phyloP scores from a whole-genome alignment of 2,329 filamentous ascomycete species.

The Diaporthe citrichinensis region DNA sequence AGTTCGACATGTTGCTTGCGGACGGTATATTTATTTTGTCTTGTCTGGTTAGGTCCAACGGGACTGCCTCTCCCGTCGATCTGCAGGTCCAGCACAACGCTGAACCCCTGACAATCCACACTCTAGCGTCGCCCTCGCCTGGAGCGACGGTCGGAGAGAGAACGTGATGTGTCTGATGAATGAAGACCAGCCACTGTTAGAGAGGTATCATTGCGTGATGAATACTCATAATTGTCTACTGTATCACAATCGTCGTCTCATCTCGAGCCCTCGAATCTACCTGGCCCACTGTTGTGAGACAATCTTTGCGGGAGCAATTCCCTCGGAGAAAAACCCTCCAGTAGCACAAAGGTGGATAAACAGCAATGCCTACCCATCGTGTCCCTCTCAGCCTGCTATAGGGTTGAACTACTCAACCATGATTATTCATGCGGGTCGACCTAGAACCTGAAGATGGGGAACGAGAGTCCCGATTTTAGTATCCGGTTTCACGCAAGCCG shows the following conservation, averaged over 20 bases:
- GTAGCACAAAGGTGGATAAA: neutral
- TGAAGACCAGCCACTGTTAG: neutral
- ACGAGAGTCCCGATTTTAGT: neutral
- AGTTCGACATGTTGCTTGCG: neutral
- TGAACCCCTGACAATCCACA: constrained; percentile 20
- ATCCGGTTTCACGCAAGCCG: neutral
- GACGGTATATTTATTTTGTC: neutral
- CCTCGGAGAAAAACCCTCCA: neutral
- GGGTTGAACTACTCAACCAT: neutral
- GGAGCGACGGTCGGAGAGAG: neutral
- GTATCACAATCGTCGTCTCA: constrained; percentile 14
- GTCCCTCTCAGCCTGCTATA: neutral
- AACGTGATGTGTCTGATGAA: neutral
- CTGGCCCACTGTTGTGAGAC: constrained; percentile 16
- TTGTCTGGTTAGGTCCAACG: neutral
- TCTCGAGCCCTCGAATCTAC: constrained; percentile 7
- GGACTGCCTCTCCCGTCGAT: constrained; percentile 23
- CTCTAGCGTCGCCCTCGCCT: constrained; percentile 10
- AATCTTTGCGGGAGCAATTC: neutral
- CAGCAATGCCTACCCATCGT: neutral
- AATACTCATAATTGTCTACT: neutral
- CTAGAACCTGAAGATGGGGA: neutral
- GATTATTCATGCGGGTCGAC: neutral
- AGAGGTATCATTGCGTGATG: neutral
- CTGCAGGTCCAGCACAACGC: constrained; percentile 13